A percentile compares a stretch with the other conserved stretches of the same genome.
phyloP scores from a whole-genome alignment of 192 early-diverging fungal genomes.

The Backusella morwellensis region DNA sequence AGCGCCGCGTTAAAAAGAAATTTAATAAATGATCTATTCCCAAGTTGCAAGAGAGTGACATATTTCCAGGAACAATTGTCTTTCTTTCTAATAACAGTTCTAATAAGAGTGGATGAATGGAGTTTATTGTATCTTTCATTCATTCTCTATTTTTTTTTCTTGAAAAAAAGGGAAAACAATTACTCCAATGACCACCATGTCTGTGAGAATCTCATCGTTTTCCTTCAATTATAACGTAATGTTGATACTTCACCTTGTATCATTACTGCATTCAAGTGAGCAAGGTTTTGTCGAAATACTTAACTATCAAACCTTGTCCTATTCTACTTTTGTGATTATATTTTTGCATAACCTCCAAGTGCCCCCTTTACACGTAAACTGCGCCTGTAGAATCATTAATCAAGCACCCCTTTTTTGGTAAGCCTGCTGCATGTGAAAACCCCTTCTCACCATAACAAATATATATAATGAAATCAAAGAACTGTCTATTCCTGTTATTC shows the following conservation, averaged over 20 bases:
- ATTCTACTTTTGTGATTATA: not conserved
- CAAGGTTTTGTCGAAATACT: not conserved
- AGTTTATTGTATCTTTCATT: not conserved
- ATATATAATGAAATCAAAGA: not conserved
- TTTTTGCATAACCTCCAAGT: not conserved
- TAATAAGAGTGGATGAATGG: not conserved
- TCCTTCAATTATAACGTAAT: not conserved
- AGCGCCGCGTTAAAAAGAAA: slow-evolving; percentile 1
- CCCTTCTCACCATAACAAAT: not conserved
- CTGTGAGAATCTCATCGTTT: not conserved
- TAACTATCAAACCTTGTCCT: not conserved
- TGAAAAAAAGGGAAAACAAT: not conserved
- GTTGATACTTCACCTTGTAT: not conserved
- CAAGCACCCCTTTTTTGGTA: not conserved
- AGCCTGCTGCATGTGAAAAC: not conserved
- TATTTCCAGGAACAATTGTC: not conserved
- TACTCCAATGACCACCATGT: too few species aligned
- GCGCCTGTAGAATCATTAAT: not conserved
- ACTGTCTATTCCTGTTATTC: too few species aligned
- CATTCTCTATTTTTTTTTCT: not conserved
- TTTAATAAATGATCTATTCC: not conserved
- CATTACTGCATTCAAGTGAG: not conserved
- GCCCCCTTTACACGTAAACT: not conserved
- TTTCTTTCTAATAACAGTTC: not conserved
- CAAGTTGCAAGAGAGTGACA: not conserved